Percentiles rank a stretch among this genome's conserved stretches.
These are phyloP conservation scores for Plectosphaerella plurivora DNA, from an alignment of 2,329 filamentous ascomycete species.

Conservation along the genomic window DNA sequence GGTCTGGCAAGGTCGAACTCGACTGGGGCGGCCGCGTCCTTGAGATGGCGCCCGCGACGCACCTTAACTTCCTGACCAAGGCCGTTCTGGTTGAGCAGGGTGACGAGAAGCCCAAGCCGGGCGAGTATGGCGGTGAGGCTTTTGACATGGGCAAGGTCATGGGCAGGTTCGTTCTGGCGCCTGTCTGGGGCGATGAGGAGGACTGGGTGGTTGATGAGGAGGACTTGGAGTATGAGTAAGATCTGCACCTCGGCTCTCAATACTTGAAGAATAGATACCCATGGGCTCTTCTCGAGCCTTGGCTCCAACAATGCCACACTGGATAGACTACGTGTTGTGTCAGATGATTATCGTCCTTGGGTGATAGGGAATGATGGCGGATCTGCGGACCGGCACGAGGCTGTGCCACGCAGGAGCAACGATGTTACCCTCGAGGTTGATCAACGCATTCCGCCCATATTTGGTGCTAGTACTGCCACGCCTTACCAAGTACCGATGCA, in stretches of 20 bases:
- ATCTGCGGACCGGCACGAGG: too few species aligned
- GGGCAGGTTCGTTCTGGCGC: conserved; percentile 57
- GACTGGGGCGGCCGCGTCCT: conserved; percentile 57
- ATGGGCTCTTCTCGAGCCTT: not conserved
- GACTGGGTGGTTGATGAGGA: conserved; percentile 45
- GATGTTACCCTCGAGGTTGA: too few species aligned
- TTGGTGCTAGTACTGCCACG: too few species aligned
- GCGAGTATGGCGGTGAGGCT: conserved; percentile 42
- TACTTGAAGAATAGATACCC: too few species aligned
- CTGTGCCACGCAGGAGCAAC: too few species aligned
- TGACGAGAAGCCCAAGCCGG: conserved; percentile 42
- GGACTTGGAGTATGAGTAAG: conserved; percentile 17
- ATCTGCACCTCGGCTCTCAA: too few species aligned
- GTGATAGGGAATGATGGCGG: too few species aligned
- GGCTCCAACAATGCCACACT: not conserved
- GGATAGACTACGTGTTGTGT: too few species aligned
- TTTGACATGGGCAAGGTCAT: conserved; percentile 61
- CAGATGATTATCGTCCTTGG: too few species aligned
- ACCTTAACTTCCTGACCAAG: conserved; percentile 52
- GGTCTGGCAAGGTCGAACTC: conserved; percentile 58
- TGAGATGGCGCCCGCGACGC: conserved; percentile 45
- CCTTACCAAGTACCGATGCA: too few species aligned
- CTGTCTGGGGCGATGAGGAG: conserved; percentile 53
- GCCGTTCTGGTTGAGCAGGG: conserved; percentile 59
- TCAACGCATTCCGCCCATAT: too few species aligned